Percentiles rank a stretch among this genome's conserved stretches.
phyloP scores from a whole-genome alignment of 257 asterid species.

The Eucommia ulmoides region DNA sequence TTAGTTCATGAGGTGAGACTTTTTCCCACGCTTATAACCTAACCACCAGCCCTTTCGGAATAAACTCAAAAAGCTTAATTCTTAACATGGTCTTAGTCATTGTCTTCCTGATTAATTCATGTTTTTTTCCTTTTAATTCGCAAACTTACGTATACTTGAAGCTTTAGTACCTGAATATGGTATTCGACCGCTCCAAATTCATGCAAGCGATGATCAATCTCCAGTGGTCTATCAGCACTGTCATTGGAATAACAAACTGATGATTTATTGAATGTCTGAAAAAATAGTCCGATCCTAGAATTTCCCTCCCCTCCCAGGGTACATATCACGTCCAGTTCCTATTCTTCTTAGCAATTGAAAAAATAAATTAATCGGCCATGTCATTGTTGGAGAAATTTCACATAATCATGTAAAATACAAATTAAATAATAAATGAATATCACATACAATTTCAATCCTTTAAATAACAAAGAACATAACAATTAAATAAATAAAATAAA shows the following conservation, averaged over 20 bases:
- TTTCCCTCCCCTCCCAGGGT: not conserved
- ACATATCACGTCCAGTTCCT: not conserved
- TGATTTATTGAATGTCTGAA: not conserved
- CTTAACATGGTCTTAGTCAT: too few species aligned
- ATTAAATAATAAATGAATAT: too few species aligned
- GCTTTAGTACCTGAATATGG: conserved; percentile 74
- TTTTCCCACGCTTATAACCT: too few species aligned
- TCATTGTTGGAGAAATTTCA: not conserved
- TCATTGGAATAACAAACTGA: not conserved
- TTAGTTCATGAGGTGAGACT: too few species aligned
- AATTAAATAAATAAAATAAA: too few species aligned
- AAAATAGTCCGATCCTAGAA: not conserved
- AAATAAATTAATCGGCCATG: not conserved
- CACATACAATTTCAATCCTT: too few species aligned
- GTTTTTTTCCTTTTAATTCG: too few species aligned
- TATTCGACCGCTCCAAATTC: conserved; percentile 80
- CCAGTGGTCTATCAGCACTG: conserved; percentile 44
- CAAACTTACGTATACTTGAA: too few species aligned
- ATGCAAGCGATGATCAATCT: conserved; percentile 66
- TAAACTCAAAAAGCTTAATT: too few species aligned
- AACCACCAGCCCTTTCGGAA: too few species aligned
- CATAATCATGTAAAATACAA: not conserved
- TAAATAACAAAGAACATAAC: too few species aligned
- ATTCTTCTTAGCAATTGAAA: not conserved
- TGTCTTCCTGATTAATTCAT: too few species aligned